Evolutionary conservation across 176 grass and related monocot genomes (phyloP), one percentile per base, ranked within the genome.

Genomic region (Themeda triandra): DNA sequence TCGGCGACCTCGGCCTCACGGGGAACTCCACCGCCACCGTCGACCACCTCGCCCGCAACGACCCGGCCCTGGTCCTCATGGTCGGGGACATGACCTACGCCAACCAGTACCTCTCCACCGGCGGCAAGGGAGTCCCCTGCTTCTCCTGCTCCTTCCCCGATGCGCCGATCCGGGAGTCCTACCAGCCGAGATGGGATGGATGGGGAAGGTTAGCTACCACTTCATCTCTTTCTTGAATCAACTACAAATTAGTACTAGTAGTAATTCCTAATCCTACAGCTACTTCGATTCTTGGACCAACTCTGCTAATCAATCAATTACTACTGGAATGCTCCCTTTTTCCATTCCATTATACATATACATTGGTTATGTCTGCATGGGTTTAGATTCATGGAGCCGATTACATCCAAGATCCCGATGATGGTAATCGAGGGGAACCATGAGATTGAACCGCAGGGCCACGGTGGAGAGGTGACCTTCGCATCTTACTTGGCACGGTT

Each of bases 401-500:
- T 95, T 12, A 87, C 67, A 31, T 98, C 91, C 8, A 98, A 70
- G 76, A 71, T 95, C 23, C 89, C 93, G 2, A 88, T 92, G 91
- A 98, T 98, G 96, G 89, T 95, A 19, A 93, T 92, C 3, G 96
- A 95, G 87, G 93, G 96, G 53, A 98, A 98, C 85, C 96, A 98
- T 19, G 96, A 98, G 80, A 95, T 95, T 6, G 96, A 98, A 42
- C 96, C 91, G 17, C 96, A 98, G 83, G 89, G 88, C 17, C 95
- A 93, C 13, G 87, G 82, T 41, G 91, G 86, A 25, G 83, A 63
- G 19, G 77, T 92, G 58, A 93, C 89, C 23, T 98, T 95, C 13
- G 77, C 87, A 28, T 95, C 95, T n/a, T 98, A 98, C 80, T 45
- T 84, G 85, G 81, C 95, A 4, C 87, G 95, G 7, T 98, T 98